These are phyloP conservation scores for Leccinum fallax DNA, from an alignment of 1,284 basidiomycete species.

Conservation along the genomic window DNA sequence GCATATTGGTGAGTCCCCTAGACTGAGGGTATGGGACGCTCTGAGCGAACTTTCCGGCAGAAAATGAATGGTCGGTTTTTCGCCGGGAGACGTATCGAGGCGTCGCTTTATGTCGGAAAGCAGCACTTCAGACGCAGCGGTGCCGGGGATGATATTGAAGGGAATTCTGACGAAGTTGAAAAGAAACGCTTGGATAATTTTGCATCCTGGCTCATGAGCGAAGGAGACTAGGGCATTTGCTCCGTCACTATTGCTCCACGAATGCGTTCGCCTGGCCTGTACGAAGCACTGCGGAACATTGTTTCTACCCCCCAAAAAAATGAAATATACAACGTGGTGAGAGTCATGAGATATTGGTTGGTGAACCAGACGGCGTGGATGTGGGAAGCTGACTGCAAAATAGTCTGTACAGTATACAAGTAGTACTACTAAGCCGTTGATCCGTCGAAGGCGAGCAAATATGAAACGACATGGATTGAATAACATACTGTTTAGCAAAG, in stretches of 20 bases:
- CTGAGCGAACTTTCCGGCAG: conserved; percentile 39
- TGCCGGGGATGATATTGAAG: conserved; percentile 56
- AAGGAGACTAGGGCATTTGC: conserved; percentile 54
- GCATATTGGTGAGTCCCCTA: conserved; percentile 68
- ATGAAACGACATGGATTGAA: neutral
- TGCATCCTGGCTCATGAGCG: conserved; percentile 81
- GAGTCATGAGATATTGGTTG: neutral
- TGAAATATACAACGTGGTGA: neutral
- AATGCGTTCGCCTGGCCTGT: conserved; percentile 1
- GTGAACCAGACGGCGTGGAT: neutral
- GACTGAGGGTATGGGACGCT: neutral
- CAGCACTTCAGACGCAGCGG: conserved; percentile 82
- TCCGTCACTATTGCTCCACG: conserved; percentile 4
- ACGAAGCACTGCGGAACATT: neutral
- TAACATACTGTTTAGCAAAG: neutral
- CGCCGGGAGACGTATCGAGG: conserved; percentile 81
- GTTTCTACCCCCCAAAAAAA: neutral
- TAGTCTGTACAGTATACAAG: neutral
- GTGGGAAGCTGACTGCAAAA: neutral
- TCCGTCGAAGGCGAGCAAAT: neutral
- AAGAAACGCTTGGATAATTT: conserved; percentile 86
- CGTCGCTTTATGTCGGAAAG: conserved; percentile 78
- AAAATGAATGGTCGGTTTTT: conserved; percentile 98
- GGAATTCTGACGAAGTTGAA: conserved; percentile 72
- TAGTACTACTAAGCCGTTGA: neutral